Evolutionary conservation across 495 filamentous ascomycete species (phyloP).

Genomic region (Aspergillus cavernicola): DNA sequence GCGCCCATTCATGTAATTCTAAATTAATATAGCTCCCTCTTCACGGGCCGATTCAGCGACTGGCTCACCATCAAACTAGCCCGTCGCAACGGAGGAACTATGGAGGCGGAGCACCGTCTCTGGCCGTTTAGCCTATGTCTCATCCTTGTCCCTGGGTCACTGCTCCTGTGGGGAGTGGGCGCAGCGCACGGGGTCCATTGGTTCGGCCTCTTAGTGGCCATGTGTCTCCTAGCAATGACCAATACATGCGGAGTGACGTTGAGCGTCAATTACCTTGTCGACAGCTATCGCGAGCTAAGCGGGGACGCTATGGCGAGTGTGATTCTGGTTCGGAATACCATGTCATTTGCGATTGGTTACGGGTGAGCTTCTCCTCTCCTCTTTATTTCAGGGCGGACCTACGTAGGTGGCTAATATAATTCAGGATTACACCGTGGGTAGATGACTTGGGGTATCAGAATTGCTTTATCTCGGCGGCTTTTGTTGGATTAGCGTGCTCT

Average conservation of each 20-base stretch:
- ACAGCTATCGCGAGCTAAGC: conserved; percentile 60
- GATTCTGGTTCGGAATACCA: conserved; percentile 64
- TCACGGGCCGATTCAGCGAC: conserved; percentile 56
- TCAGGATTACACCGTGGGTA: conserved; percentile 61
- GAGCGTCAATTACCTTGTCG: conserved; percentile 59
- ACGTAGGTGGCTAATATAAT: conserved; percentile 7
- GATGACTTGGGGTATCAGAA: conserved; percentile 57
- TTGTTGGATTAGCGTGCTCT: conserved; percentile 53
- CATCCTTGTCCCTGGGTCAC: conserved; percentile 51
- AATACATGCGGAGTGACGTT: conserved; percentile 58
- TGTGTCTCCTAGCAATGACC: conserved; percentile 55
- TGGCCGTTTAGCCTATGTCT: conserved; percentile 58
- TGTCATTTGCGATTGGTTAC: conserved; percentile 59
- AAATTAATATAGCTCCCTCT: conserved; percentile 45
- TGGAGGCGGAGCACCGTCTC: conserved; percentile 60
- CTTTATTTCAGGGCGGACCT: background rate
- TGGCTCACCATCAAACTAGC: conserved; percentile 55
- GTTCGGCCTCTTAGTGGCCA: conserved; percentile 61
- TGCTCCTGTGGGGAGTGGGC: conserved; percentile 68
- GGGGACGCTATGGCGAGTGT: conserved; percentile 61
- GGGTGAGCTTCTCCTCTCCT: conserved; percentile 31
- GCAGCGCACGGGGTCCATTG: conserved; percentile 58
- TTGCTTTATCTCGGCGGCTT: conserved; percentile 60
- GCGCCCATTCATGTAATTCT: no score
- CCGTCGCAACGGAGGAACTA: conserved; percentile 57